Evolutionary conservation across 2,329 filamentous ascomycete genomes (phyloP).

Genomic region (Triangularia verruculosa): DNA sequence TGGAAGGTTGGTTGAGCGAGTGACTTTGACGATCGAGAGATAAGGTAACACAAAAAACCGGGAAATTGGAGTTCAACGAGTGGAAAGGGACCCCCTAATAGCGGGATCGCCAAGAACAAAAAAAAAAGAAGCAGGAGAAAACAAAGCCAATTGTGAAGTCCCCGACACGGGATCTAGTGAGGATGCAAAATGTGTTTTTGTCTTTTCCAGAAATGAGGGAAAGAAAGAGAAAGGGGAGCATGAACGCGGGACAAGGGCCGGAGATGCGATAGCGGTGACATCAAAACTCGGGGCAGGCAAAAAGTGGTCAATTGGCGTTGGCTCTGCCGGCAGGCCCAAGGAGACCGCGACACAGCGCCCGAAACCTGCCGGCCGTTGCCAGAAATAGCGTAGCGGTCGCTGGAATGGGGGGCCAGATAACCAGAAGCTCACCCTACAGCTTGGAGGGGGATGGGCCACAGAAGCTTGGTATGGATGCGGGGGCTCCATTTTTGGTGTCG

Average conservation of each 20-base stretch:
- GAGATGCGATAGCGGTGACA: neutral
- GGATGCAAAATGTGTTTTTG: neutral
- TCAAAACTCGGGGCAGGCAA: neutral
- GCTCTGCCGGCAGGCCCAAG: neutral
- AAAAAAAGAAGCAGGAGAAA: neutral
- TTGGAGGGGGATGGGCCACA: neutral
- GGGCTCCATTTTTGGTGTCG: neutral
- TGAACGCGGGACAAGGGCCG: neutral
- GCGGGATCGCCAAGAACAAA: neutral
- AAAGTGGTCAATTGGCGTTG: neutral
- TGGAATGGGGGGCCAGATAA: neutral
- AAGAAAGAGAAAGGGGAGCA: neutral
- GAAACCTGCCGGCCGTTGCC: neutral
- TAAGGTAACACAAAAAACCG: neutral
- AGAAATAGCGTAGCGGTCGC: constrained; percentile 7
- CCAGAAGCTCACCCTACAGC: neutral
- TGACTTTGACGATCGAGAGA: neutral
- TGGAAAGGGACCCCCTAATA: neutral
- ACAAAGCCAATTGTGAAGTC: neutral
- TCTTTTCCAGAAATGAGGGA: neutral
- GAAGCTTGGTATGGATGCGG: neutral
- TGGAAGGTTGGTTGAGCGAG: neutral
- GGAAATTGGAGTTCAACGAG: neutral
- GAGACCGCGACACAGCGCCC: neutral
- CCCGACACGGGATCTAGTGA: neutral